A percentile compares a stretch with the other conserved stretches of the same genome.
Conservation (phyloP, 805 yeast genomes). For the Cyberlindnera nakhonratchasimensis region DNA sequence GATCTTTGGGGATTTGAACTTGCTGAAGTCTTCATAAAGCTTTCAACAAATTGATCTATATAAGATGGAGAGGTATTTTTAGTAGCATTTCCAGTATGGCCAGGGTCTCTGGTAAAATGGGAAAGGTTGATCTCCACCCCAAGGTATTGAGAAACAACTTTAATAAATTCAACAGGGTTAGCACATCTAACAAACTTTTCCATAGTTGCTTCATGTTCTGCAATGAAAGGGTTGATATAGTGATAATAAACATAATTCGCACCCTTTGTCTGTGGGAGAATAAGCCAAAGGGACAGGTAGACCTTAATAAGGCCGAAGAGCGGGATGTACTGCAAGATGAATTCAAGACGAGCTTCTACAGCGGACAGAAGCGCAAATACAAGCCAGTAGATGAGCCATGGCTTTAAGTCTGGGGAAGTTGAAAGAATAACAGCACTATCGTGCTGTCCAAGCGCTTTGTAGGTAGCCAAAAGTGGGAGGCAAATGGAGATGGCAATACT, state of each 20-base stretch:
- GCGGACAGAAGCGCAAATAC: constrained; percentile 44
- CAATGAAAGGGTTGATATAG: constrained; percentile 38
- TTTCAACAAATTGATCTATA: constrained; percentile 14
- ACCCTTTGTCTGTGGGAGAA: constrained; percentile 48
- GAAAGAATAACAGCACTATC: background rate
- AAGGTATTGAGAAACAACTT: constrained; percentile 4
- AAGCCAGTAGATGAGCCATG: constrained; percentile 66
- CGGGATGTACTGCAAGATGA: constrained; percentile 50
- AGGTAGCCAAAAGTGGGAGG: constrained; percentile 61
- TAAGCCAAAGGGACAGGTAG: constrained; percentile 56
- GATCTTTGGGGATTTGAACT: background rate
- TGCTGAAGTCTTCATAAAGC: constrained; percentile 1
- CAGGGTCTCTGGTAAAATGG: constrained; percentile 3
- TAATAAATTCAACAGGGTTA: constrained; percentile 9
- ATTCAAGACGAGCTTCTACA: constrained; percentile 39
- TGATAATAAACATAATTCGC: constrained; percentile 38
- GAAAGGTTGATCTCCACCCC: constrained; percentile 8
- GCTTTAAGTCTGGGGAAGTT: constrained; percentile 14
- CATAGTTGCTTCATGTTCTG: constrained; percentile 32
- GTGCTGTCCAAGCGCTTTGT: constrained; percentile 46
- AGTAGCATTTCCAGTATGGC: background rate
- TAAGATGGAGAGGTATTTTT: background rate
- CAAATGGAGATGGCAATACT: constrained; percentile 42
- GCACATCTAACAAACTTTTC: constrained; percentile 24
- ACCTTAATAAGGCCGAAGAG: constrained; percentile 48